phyloP scores from a whole-genome alignment of 495 filamentous ascomycete species.

The Daldinia concentrica region DNA sequence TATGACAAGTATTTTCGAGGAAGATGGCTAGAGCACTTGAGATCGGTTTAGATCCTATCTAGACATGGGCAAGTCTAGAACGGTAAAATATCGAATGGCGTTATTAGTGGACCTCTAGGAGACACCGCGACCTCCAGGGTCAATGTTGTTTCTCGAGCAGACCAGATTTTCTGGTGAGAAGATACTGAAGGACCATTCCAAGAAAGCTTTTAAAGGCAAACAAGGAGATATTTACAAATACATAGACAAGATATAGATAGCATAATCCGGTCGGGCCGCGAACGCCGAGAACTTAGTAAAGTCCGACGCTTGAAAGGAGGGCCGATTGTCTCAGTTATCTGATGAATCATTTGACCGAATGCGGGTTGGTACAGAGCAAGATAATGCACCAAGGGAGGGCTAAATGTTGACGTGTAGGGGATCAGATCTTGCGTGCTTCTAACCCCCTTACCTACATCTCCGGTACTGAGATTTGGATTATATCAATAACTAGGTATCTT shows the following conservation, averaged over 20 bases:
- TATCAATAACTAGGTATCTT: not conserved
- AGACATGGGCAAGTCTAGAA: conserved; percentile 8
- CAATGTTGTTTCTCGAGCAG: conserved; percentile 10
- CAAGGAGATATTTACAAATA: conserved; percentile 23
- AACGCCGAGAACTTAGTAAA: conserved; percentile 17
- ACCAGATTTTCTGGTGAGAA: conserved; percentile 1
- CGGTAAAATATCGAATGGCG: conserved; percentile 10
- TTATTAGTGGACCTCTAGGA: conserved; percentile 13
- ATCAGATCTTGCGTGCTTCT: conserved; percentile 41
- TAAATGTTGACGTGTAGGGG: conserved; percentile 35
- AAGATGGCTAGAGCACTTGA: not conserved
- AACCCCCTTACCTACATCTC: conserved; percentile 26
- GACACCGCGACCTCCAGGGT: conserved; percentile 27
- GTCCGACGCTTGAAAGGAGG: conserved; percentile 34
- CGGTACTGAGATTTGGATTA: not conserved
- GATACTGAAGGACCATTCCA: not conserved
- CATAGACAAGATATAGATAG: conserved; percentile 4
- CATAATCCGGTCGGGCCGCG: conserved; percentile 24
- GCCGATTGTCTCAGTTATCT: conserved; percentile 44
- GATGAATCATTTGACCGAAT: conserved; percentile 46
- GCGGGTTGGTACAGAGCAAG: conserved; percentile 31
- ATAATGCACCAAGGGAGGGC: conserved; percentile 21
- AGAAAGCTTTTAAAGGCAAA: not conserved
- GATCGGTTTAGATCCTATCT: conserved; percentile 7
- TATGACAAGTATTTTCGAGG: not conserved